Evolutionary conservation across 2,329 filamentous ascomycete genomes (phyloP).

Genomic region (Apiospora aurea): DNA sequence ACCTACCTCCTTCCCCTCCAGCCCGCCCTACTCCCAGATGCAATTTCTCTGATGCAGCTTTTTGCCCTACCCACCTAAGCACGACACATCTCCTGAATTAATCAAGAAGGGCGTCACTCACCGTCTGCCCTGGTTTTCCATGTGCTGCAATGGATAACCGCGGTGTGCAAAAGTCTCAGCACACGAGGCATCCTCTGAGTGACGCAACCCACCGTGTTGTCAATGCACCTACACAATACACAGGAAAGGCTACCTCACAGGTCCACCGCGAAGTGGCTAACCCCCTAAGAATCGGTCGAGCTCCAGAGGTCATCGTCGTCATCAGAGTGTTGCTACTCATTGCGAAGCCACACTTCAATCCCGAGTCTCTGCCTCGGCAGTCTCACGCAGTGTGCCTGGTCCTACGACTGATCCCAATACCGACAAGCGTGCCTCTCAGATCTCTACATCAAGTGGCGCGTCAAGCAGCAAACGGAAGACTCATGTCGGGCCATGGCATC

Average conservation of each 20-base stretch:
- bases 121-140: conserved; percentile 25
- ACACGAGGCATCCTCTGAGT: conserved; percentile 38
- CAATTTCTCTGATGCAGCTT: conserved; percentile 11
- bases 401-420: conserved; percentile 29
- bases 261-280: conserved; percentile 30
- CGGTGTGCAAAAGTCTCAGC: conserved; percentile 29
- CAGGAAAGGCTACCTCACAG: conserved; percentile 30
- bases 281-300: conserved; percentile 33
- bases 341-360: not conserved
- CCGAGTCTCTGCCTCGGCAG: conserved; percentile 21
- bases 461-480: conserved; percentile 63
- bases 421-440: conserved; percentile 37
- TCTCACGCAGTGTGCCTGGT: conserved; percentile 25
- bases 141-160: conserved; percentile 36
- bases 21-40: conserved; percentile 1
- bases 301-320: conserved; percentile 12
- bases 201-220: conserved; percentile 40
- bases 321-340: not conserved
- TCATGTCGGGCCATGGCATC: conserved; percentile 91
- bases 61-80: not conserved
- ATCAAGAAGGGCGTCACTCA: not conserved
- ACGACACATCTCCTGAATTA: not conserved
- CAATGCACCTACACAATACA: conserved; percentile 33
- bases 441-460: conserved; percentile 37
- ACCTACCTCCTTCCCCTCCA: not conserved